Percentiles rank a stretch among this genome's conserved stretches.
These are phyloP conservation scores for Aphanocladium album DNA, from an alignment of 2,329 filamentous ascomycete species.

Conservation along the genomic window DNA sequence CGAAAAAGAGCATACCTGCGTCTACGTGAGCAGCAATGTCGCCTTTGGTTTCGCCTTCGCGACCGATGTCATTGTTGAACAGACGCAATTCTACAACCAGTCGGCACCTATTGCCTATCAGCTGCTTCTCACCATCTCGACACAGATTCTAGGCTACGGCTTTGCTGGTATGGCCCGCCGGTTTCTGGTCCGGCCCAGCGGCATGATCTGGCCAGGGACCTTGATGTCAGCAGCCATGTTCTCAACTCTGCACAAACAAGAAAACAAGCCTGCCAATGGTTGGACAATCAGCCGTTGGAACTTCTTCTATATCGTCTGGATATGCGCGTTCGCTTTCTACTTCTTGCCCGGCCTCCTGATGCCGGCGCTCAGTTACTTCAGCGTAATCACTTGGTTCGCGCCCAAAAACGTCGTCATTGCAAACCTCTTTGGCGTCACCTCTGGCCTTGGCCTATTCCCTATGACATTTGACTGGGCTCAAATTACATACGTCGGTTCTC, in stretches of 20 bases:
- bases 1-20: slow-evolving; percentile 82
- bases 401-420: slow-evolving; percentile 81
- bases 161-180: slow-evolving; percentile 77
- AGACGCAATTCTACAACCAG: slow-evolving; percentile 84
- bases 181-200: slow-evolving; percentile 77
- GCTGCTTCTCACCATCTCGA: slow-evolving; percentile 76
- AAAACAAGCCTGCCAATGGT: slow-evolving; percentile 75
- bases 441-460: slow-evolving; percentile 77
- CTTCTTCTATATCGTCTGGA: slow-evolving; percentile 75
- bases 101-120: slow-evolving; percentile 72
- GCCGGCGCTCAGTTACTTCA: slow-evolving; percentile 84
- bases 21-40: slow-evolving; percentile 86
- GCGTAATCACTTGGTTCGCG: slow-evolving; percentile 81
- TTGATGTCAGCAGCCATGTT: slow-evolving; percentile 89
- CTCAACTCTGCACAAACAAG: slow-evolving; percentile 75
- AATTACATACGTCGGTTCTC: slow-evolving; percentile 82
- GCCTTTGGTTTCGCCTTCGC: slow-evolving; percentile 87
- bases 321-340: slow-evolving; percentile 71
- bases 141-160: slow-evolving; percentile 80
- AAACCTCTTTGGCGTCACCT: slow-evolving; percentile 82
- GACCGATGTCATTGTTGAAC: slow-evolving; percentile 85
- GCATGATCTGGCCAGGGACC: slow-evolving; percentile 89
- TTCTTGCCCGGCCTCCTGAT: slow-evolving; percentile 79
- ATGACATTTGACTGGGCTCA: slow-evolving; percentile 91
- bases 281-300: slow-evolving; percentile 79